Conservation (phyloP, 352 stramenopile genomes). For the Phytophthora sp. region DNA sequence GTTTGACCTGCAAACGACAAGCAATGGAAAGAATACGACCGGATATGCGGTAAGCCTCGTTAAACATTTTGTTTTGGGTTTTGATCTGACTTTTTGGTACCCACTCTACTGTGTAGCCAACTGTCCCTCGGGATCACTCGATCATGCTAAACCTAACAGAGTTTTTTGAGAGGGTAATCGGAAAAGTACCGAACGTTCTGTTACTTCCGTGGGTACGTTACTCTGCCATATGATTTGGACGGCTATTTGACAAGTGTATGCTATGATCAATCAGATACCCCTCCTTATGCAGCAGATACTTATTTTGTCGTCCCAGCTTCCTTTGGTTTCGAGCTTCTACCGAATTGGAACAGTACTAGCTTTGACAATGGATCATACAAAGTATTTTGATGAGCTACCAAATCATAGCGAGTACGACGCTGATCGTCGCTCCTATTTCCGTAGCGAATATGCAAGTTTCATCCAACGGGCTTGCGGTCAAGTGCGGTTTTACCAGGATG, state of each 20-base stretch:
- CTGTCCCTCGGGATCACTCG: slow-evolving; percentile 71
- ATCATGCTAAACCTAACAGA: slow-evolving; percentile 85
- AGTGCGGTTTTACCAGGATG: slow-evolving; percentile 78
- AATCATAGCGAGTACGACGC: background rate
- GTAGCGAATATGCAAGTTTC: slow-evolving; percentile 50
- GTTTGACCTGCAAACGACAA: slow-evolving; percentile 57
- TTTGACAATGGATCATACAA: slow-evolving; percentile 26
- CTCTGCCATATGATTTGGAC: background rate
- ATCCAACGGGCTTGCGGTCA: slow-evolving; percentile 47
- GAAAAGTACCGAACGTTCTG: slow-evolving; percentile 27
- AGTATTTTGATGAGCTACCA: slow-evolving; percentile 27
- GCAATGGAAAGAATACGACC: slow-evolving; percentile 38
- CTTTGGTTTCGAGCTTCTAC: slow-evolving; percentile 70
- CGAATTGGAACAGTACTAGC: slow-evolving; percentile 57
- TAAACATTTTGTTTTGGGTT: background rate
- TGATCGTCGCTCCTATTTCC: slow-evolving; percentile 7
- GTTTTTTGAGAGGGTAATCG: slow-evolving; percentile 66
- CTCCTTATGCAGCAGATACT: slow-evolving; percentile 44
- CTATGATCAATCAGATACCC: slow-evolving; percentile 32
- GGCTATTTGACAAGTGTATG: slow-evolving; percentile 2
- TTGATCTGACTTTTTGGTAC: background rate
- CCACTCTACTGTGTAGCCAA: slow-evolving; percentile 44
- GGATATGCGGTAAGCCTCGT: slow-evolving; percentile 62
- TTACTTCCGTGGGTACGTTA: slow-evolving; percentile 60
- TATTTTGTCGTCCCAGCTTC: slow-evolving; percentile 29